Evolutionary conservation across 2,329 filamentous ascomycete species (phyloP).

Genomic region (Cryphonectria japonica): DNA sequence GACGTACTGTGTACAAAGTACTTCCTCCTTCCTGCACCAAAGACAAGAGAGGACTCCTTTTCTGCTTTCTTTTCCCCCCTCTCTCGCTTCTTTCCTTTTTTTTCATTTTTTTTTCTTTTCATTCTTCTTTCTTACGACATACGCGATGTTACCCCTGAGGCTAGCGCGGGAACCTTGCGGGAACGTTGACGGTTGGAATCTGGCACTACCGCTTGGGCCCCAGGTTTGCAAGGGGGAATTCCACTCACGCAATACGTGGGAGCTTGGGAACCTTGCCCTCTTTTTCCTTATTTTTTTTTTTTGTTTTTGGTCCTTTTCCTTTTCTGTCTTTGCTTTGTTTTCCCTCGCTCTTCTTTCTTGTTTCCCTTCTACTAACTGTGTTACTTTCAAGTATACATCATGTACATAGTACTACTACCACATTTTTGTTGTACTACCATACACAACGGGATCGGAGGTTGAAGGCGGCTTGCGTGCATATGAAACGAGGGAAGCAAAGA

Average conservation of each 20-base stretch:
- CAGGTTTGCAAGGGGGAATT: background rate
- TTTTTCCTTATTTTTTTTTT: background rate
- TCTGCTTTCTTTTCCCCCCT: background rate
- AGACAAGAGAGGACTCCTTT: background rate
- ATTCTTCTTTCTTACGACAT: constrained; percentile 7
- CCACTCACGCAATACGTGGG: background rate
- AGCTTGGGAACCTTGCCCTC: background rate
- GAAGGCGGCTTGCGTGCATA: constrained; percentile 28
- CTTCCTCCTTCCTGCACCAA: background rate
- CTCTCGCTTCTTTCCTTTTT: background rate
- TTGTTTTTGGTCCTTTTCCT: too few relatives aligned
- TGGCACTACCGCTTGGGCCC: background rate
- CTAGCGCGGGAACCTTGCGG: constrained; percentile 18
- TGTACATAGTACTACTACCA: background rate
- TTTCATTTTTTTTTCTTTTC: background rate
- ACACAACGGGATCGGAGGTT: constrained; percentile 21
- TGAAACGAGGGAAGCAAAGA: constrained; percentile 21
- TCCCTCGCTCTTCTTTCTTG: background rate
- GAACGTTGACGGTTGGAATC: constrained; percentile 12
- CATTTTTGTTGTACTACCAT: background rate
- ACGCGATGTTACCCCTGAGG: constrained; percentile 22
- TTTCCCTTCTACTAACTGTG: background rate
- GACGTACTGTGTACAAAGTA: background rate
- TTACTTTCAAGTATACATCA: background rate
- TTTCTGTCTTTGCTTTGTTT: background rate